phyloP scores from a whole-genome alignment of 78 protist genomes.

The Pigoraptor vietnamica region DNA sequence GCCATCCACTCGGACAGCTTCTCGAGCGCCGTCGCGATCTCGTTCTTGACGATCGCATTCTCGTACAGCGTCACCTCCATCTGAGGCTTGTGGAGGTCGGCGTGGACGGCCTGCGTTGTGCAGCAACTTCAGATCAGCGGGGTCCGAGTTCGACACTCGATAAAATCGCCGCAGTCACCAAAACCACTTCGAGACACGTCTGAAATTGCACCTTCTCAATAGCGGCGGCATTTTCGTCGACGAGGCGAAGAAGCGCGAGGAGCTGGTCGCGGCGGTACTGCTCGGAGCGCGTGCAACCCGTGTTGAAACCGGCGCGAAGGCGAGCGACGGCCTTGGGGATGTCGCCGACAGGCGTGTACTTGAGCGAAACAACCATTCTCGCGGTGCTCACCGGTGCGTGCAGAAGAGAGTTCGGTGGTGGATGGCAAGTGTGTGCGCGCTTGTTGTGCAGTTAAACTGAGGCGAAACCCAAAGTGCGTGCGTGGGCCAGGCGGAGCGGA shows the following conservation, averaged over 20 bases:
- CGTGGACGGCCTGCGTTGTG: background rate
- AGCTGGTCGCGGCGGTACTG: slow-evolving; percentile 10
- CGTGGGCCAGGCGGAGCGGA: too few species aligned
- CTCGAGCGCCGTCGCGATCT: background rate
- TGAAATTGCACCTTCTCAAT: background rate
- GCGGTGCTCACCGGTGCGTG: background rate
- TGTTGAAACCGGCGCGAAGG: too few species aligned
- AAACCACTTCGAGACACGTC: too few species aligned
- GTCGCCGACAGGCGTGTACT: background rate
- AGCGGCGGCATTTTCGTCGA: background rate
- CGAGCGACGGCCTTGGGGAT: too few species aligned
- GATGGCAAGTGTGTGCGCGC: too few species aligned
- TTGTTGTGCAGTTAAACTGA: too few species aligned
- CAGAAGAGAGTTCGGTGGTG: too few species aligned
- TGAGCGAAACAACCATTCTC: background rate
- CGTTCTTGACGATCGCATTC: background rate
- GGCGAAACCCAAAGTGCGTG: too few species aligned
- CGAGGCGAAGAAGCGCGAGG: background rate
- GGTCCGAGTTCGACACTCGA: background rate
- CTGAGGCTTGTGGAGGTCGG: background rate
- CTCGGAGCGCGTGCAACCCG: background rate
- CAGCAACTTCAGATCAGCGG: background rate
- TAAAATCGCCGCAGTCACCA: too few species aligned
- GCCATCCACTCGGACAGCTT: background rate
- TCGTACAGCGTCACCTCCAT: background rate